These are phyloP conservation scores for Ceratopteris richardii DNA, from an alignment of 75 land plant species.

Conservation along the genomic window DNA sequence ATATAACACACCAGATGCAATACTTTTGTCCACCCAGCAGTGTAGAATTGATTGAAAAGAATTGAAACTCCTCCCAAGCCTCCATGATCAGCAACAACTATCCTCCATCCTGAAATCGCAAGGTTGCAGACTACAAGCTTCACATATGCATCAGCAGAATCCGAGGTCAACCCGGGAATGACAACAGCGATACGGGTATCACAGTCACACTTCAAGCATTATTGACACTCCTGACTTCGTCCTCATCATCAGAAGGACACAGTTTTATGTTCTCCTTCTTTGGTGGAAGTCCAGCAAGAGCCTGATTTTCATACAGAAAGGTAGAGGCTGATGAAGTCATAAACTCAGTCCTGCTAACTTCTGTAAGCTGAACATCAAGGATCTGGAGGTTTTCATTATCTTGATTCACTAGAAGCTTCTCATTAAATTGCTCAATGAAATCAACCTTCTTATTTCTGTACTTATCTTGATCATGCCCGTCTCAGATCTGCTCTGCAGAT, in stretches of 20 bases:
- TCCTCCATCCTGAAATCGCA: constrained; percentile 78
- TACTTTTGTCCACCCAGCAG: no score
- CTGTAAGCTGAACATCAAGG: constrained; percentile 85
- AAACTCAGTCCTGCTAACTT: constrained; percentile 88
- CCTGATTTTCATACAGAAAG: constrained; percentile 89
- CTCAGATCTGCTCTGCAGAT: no score
- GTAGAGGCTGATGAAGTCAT: constrained; percentile 98
- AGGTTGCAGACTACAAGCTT: constrained; percentile 58
- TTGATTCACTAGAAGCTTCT: constrained; percentile 98
- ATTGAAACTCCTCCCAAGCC: constrained; percentile 89
- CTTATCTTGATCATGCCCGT: no score
- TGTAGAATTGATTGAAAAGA: no score
- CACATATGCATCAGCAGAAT: constrained; percentile 70
- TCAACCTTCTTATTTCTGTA: constrained; percentile 94
- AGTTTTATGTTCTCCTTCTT: no score
- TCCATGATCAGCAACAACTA: constrained; percentile 83
- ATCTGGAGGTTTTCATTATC: constrained; percentile 98
- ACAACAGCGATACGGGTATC: constrained; percentile 64
- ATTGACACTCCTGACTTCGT: no score
- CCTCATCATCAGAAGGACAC: no score
- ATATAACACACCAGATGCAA: constrained; percentile 61
- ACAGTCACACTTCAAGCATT: no score
- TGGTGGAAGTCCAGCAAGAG: no score
- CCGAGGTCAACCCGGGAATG: constrained; percentile 88
- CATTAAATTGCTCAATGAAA: constrained; percentile 94